A percentile compares a stretch with the other conserved stretches of the same genome.
These are phyloP conservation scores for Aspergillus bridgeri DNA, from an alignment of 495 filamentous ascomycete species.

Conservation along the genomic window DNA sequence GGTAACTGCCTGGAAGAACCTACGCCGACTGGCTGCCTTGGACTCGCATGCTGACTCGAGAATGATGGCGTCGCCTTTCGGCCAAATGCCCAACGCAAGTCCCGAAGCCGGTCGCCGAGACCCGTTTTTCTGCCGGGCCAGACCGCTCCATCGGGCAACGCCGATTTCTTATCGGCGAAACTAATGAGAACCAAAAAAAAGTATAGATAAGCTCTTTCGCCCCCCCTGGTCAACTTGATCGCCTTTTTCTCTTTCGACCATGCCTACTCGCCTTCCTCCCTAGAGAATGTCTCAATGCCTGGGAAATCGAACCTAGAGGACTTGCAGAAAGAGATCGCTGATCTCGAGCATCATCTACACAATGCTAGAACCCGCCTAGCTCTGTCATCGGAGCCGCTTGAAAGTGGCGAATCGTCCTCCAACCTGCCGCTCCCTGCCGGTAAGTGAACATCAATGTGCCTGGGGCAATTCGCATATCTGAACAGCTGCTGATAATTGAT, in stretches of 20 bases:
- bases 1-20: not conserved
- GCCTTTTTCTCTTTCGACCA: not conserved
- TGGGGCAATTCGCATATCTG: too few relatives aligned
- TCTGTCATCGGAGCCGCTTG: conserved; percentile 8
- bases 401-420: conserved; percentile 1
- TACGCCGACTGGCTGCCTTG: not conserved
- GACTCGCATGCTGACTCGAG: not conserved
- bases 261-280: not conserved
- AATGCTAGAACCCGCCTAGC: conserved; percentile 30
- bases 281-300: conserved; percentile 17
- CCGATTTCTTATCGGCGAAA: conserved; percentile 9
- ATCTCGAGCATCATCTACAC: conserved; percentile 47
- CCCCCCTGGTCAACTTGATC: not conserved
- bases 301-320: conserved; percentile 19
- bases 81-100: not conserved
- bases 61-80: not conserved
- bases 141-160: conserved; percentile 13
- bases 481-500: too few relatives aligned
- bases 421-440: conserved; percentile 10
- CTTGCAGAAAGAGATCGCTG: conserved; percentile 50
- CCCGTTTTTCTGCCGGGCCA: conserved; percentile 16
- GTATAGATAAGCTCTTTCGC: conserved; percentile 5
- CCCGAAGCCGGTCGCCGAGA: conserved; percentile 8
- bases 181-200: not conserved
- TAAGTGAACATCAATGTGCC: too few relatives aligned